Evolutionary conservation across 345 rosid genomes (phyloP).

Genomic region (Excoecaria agallocha): DNA sequence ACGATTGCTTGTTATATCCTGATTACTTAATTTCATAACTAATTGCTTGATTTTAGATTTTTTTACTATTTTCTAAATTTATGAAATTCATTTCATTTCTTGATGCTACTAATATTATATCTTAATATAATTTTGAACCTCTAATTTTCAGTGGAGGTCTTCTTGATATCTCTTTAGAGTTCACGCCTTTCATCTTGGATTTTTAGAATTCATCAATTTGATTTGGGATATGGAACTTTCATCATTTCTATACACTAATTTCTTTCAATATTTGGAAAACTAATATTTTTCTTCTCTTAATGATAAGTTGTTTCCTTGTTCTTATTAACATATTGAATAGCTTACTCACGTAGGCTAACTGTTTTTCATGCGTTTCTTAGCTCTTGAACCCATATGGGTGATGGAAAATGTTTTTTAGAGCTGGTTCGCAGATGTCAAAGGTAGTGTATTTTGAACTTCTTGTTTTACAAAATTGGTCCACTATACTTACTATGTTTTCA

Average conservation of each 20-base stretch:
- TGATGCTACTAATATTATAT: neutral
- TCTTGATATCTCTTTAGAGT: neutral
- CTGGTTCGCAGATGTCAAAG: too few relatives aligned
- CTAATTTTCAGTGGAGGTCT: too few relatives aligned
- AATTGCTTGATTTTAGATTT: neutral
- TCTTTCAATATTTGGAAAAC: neutral
- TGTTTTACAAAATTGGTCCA: too few relatives aligned
- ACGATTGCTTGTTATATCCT: neutral
- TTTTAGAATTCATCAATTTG: neutral
- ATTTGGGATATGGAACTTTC: neutral
- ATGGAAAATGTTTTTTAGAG: too few relatives aligned
- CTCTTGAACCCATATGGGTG: too few relatives aligned
- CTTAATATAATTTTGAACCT: neutral
- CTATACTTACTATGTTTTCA: too few relatives aligned
- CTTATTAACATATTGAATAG: too few relatives aligned
- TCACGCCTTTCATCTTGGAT: neutral
- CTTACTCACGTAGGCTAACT: too few relatives aligned
- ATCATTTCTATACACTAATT: neutral
- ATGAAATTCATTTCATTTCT: neutral
- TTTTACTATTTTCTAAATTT: neutral
- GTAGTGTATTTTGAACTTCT: neutral
- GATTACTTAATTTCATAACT: neutral
- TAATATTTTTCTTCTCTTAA: neutral
- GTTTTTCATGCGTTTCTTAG: too few relatives aligned
- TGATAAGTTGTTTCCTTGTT: neutral